Conservation (phyloP, 108 stramenopile genomes). For the Hondaea fermentalgiana region DNA sequence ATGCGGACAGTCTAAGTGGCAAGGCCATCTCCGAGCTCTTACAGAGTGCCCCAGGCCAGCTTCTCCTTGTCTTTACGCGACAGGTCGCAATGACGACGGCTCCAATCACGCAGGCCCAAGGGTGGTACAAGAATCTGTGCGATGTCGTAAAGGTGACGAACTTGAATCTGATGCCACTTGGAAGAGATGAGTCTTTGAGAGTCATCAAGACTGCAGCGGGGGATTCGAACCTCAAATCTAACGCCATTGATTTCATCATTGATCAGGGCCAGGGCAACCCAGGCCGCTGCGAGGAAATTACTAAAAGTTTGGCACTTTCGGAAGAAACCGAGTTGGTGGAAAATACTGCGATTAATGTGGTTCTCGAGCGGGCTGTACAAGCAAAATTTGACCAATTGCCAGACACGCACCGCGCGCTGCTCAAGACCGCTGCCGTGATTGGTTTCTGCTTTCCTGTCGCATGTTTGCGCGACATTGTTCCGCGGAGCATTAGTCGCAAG, state of each 20-base stretch:
- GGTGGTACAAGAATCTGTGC: background rate
- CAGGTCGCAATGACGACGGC: background rate
- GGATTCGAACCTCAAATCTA: background rate
- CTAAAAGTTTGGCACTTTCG: background rate
- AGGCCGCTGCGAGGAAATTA: background rate
- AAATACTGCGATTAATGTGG: background rate
- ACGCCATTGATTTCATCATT: background rate
- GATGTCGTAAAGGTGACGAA: too few relatives aligned
- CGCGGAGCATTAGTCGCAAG: background rate
- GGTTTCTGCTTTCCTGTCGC: background rate
- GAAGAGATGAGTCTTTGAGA: background rate
- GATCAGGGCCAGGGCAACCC: background rate
- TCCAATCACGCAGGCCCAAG: background rate
- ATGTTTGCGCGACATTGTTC: background rate
- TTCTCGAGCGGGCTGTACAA: background rate
- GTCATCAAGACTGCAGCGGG: background rate
- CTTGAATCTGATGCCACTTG: background rate
- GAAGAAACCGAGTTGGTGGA: background rate
- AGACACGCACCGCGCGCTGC: conserved; percentile 7
- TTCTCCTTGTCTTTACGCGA: background rate
- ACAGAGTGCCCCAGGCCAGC: background rate
- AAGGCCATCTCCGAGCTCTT: background rate
- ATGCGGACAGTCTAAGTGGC: background rate
- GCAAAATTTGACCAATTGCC: background rate
- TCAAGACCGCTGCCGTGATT: conserved; percentile 8